Base-by-base conservation (phyloP, 805 yeast genomes). In the Ogataea zsoltii region DNA sequence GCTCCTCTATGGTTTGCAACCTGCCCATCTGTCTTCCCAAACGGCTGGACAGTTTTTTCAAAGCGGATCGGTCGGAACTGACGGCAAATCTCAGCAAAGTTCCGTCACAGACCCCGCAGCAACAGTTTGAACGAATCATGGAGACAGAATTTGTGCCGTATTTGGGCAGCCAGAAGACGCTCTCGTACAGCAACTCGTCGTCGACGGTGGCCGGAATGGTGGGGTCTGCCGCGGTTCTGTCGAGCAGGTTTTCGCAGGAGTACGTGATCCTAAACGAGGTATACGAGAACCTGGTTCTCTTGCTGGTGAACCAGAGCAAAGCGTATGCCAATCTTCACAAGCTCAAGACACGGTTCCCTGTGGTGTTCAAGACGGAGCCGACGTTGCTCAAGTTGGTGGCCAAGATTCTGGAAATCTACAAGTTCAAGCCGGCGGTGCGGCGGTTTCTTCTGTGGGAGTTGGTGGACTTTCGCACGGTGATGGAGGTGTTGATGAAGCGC, bases 391-490 rank as follows among this genome's bases (percentile, higher is more conserved):
- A 60, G 62, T 74, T 72, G 57, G 80, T 70, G 41, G 70, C 71
- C 65, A 72, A 66, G 44, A 73, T 70, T 56, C 74, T 73, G 74
- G 85, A 72, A 53, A 70, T 63, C 61, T 89, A 66, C 71, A 75
- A 74, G 38, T 86, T 80, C 63, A 77, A 83, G 51, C 80, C 77
- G 42, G 77, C 79, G 3, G 80, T 79, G 15, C 68, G 96, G 30
- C 73, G 79, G 51, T 84, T 82, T 57, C 39, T 65, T 12, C 68
- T 89, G 13, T 75, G 83, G 55, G 91, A 83, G 34, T 66, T 85
- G 42, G 79, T 87, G 52, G 76, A 79, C 43, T 75, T 76, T 51
- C 69, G 75, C 11, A 69, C 69, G 26, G 68, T 81, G 35, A 65
- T 85, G 60, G 88, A 82, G 48, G 63, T 64, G 11, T 53, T 82